phyloP scores from a whole-genome alignment of 495 filamentous ascomycete species.

The Hyaloscypha bicolor region DNA sequence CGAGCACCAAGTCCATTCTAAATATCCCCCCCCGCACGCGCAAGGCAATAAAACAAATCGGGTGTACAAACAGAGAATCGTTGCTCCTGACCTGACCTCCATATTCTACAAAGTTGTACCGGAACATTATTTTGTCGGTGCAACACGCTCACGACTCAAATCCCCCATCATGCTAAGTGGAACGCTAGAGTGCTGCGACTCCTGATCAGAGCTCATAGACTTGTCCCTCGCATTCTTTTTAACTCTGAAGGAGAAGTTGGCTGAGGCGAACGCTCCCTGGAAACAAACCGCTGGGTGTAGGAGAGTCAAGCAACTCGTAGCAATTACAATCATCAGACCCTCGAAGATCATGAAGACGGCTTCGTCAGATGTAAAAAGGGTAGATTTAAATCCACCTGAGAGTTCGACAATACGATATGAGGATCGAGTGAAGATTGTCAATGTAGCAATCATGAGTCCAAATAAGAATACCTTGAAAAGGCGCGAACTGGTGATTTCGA shows the following conservation, averaged over 20 bases:
- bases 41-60: not conserved
- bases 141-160: not conserved
- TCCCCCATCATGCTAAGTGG: not conserved
- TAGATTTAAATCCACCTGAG: conserved; percentile 37
- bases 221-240: conserved; percentile 8
- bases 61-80: not conserved
- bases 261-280: conserved; percentile 28
- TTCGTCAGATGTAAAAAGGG: conserved; percentile 55
- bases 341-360: conserved; percentile 70
- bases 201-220: conserved; percentile 1
- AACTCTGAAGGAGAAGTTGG: conserved; percentile 24
- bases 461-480: conserved; percentile 31
- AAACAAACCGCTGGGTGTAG: conserved; percentile 62
- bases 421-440: conserved; percentile 40
- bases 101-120: not conserved
- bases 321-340: conserved; percentile 65
- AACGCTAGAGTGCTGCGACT: not conserved
- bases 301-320: conserved; percentile 48
- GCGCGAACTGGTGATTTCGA: not conserved
- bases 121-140: not conserved
- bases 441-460: conserved; percentile 26
- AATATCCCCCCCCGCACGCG: too few relatives aligned
- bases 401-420: conserved; percentile 42
- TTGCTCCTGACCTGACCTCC: not conserved
- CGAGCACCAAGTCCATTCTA: too few relatives aligned